Evolutionary conservation across 163 green algal species (phyloP), one percentile per base, ranked within the genome.

Genomic region (Chlorella variabilis): DNA sequence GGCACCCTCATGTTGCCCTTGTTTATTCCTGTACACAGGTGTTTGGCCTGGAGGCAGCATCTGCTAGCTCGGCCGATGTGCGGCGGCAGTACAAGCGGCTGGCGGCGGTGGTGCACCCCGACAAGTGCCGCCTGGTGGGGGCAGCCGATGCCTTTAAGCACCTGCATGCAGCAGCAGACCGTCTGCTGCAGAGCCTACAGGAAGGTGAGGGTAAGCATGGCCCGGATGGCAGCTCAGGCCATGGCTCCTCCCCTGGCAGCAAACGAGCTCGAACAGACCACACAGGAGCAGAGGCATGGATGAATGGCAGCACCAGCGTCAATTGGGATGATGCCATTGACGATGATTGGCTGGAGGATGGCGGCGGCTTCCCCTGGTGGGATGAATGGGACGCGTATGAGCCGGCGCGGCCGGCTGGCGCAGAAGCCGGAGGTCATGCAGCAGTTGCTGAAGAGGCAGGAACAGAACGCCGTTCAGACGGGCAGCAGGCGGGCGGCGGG

Each of bases 91-190:
- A 84, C 81, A 61, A 62, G 36, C 75, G 71, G 25, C 81, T 93
- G 18, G 84, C 88, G 18, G 79, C 62, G 3, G 78, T 87, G 25
- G 71, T 93, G 29, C 89, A 93, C 49, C 89, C 89, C 20, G 89
- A 93, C 83, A 93, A 92, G 77, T 91, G 78, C 58, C 62, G 21
- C 9, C 51, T 86, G 29, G 15, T 42, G 2, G 45, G 27, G 20
- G 82, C 85, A 11, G 75, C 54, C 1, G 36, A 80, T 6, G 88
- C 88, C 0, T 93, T 93, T 79, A 67, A 74, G 31, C 61, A 79
- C 25, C 63, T 93, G 31, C 66, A 78, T 27, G 41, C 42, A 17
- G 70, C 67, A 3, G 76, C 67, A 31, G 48, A 78, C 7, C 21
- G 27, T 7, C 33, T 82, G 76, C 75, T 71, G 51, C 31, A 77